These are phyloP conservation scores for Ophiostoma sp. DNA, from an alignment of 2,329 filamentous ascomycete genomes.

Conservation along the genomic window DNA sequence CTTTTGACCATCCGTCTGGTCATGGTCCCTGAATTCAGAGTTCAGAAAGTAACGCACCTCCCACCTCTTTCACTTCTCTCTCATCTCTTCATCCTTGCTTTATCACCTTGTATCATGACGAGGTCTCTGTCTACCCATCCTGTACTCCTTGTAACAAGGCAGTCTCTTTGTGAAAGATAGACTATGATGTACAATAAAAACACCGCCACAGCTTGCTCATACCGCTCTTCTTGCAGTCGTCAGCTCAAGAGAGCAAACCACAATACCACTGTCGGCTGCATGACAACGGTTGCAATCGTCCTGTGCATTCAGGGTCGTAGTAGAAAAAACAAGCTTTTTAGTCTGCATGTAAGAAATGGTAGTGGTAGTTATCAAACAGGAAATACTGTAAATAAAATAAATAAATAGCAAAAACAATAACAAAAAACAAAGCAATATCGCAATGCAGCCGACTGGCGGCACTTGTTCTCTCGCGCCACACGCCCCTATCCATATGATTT, in stretches of 20 bases:
- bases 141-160: neutral
- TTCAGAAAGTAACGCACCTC: neutral
- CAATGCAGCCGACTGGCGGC: neutral
- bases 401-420: too few relatives aligned
- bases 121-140: neutral
- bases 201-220: too few relatives aligned
- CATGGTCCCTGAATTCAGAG: neutral
- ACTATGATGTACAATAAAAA: too few relatives aligned
- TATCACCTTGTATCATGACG: neutral
- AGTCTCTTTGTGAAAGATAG: neutral
- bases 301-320: neutral
- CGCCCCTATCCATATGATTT: neutral
- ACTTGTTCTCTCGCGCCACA: neutral
- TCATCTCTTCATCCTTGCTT: neutral
- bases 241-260: neutral
- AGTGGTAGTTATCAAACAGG: too few relatives aligned
- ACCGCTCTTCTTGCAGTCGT: neutral
- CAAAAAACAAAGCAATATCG: neutral
- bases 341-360: neutral
- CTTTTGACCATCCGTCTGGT: neutral
- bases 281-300: neutral
- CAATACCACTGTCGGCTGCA: neutral
- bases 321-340: constrained; percentile 9
- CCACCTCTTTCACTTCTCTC: neutral
- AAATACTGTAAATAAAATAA: too few relatives aligned